Evolutionary conservation across 2,329 filamentous ascomycete genomes (phyloP).

Genomic region (Colletotrichum falcatum): DNA sequence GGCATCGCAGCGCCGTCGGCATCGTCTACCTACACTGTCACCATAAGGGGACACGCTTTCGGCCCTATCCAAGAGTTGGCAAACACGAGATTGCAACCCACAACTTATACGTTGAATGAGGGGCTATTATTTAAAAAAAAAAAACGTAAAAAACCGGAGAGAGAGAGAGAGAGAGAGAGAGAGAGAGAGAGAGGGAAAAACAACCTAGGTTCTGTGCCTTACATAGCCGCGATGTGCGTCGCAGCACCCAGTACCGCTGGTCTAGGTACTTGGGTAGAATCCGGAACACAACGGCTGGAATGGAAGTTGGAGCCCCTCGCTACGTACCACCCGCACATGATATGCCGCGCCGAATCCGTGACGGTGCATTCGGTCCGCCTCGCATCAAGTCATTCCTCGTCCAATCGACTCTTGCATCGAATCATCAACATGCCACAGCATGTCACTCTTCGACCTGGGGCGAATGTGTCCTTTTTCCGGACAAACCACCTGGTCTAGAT

Average conservation of each 20-base stretch:
- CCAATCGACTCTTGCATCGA: conserved; percentile 24
- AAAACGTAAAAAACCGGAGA: too few species aligned
- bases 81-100: conserved; percentile 14
- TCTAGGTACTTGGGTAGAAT: too few species aligned
- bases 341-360: conserved; percentile 3
- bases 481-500: conserved; percentile 1
- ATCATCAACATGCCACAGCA: conserved; percentile 28
- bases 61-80: conserved; percentile 1
- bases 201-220: conserved; percentile 15
- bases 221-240: conserved; percentile 32
- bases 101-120: neutral
- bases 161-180: too few species aligned
- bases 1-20: neutral
- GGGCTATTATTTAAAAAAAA: conserved; percentile 1
- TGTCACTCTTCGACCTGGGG: neutral
- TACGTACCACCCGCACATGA: neutral
- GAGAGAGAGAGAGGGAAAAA: too few species aligned
- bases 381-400: conserved; percentile 30
- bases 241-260: conserved; percentile 4
- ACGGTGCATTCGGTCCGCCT: conserved; percentile 17
- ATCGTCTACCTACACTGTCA: neutral
- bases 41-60: neutral
- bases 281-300: conserved; percentile 5
- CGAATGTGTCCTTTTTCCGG: conserved; percentile 5
- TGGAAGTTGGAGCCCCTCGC: conserved; percentile 1